Conservation (phyloP, 768 basidiomycete species). For the Bullera alba region DNA sequence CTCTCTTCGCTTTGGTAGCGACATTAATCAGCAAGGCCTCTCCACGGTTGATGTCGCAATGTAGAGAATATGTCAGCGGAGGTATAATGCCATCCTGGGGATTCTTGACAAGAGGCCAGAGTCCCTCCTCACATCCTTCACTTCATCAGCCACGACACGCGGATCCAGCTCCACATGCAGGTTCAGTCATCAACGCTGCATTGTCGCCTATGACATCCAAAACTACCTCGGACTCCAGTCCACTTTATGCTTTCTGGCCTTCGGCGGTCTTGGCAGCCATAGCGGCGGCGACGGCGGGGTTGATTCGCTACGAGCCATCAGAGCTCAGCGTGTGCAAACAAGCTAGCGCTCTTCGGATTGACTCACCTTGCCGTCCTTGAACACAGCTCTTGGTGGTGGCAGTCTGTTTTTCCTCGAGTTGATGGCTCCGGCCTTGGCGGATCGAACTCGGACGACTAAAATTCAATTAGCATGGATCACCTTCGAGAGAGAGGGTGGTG, state of each 20-base stretch:
- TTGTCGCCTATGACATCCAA: too few species aligned
- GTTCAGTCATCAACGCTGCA: too few species aligned
- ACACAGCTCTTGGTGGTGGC: constrained; percentile 88
- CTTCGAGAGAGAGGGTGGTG: constrained; percentile 3
- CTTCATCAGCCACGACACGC: not conserved
- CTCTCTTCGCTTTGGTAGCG: too few species aligned
- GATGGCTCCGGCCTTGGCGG: constrained; percentile 75
- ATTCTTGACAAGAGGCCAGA: not conserved
- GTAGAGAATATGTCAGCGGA: too few species aligned
- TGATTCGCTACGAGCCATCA: constrained; percentile 81
- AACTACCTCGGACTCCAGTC: not conserved
- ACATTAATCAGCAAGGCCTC: too few species aligned
- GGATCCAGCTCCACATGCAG: too few species aligned
- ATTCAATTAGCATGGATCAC: not conserved
- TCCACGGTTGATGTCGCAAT: too few species aligned
- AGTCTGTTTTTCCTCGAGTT: constrained; percentile 67
- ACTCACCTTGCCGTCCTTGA: constrained; percentile 58
- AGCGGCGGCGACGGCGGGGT: constrained; percentile 88
- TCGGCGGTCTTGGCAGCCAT: constrained; percentile 53
- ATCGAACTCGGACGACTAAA: constrained; percentile 93
- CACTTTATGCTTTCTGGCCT: constrained; percentile 30
- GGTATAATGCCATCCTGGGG: too few species aligned
- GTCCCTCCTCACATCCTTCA: too few species aligned
- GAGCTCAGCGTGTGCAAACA: constrained; percentile 36
- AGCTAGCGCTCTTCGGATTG: not conserved